These are phyloP conservation scores for Ascochyta clinopodiicola DNA, from an alignment of 2,329 filamentous ascomycete species.

Conservation along the genomic window DNA sequence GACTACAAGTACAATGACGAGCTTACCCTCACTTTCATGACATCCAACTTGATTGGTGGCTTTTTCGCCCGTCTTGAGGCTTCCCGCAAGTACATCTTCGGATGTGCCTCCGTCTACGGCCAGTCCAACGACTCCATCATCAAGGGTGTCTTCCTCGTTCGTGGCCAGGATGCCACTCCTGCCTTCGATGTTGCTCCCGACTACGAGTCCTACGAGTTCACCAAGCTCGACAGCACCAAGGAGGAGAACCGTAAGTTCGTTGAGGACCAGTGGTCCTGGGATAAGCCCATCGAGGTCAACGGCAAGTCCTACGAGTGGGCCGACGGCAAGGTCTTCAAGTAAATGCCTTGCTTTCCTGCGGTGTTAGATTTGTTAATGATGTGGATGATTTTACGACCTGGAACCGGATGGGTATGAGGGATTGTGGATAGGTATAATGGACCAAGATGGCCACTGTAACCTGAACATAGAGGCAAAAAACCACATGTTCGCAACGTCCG, in stretches of 20 bases:
- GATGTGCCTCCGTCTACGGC: slow-evolving; percentile 87
- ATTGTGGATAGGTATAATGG: slow-evolving; percentile 37
- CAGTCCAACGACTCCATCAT: slow-evolving; percentile 87
- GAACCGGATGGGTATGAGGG: slow-evolving; percentile 37
- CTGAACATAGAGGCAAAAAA: slow-evolving; percentile 36
- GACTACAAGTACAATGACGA: slow-evolving; percentile 99
- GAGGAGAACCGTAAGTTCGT: slow-evolving; percentile 84
- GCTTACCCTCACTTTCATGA: slow-evolving; percentile 98
- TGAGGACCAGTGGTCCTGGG: slow-evolving; percentile 89
- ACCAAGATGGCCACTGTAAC: slow-evolving; percentile 34
- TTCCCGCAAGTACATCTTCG: slow-evolving; percentile 98
- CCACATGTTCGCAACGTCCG: slow-evolving; percentile 36
- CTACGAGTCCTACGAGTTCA: slow-evolving; percentile 95
- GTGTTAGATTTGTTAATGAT: slow-evolving; percentile 37
- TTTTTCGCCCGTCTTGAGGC: slow-evolving; percentile 97
- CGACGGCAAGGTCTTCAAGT: slow-evolving; percentile 99
- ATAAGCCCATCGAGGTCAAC: slow-evolving; percentile 77
- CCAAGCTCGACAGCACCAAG: slow-evolving; percentile 91
- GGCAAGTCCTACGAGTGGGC: slow-evolving; percentile 91
- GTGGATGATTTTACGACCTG: slow-evolving; percentile 45
- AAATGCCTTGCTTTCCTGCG: slow-evolving; percentile 54
- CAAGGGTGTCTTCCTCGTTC: slow-evolving; percentile 91
- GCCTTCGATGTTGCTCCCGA: slow-evolving; percentile 98
- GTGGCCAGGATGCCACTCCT: slow-evolving; percentile 82
- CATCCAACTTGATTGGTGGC: slow-evolving; percentile 95